Base-by-base conservation (phyloP, 2,329 filamentous ascomycete genomes). In the Pochonia chlamydosporia region DNA sequence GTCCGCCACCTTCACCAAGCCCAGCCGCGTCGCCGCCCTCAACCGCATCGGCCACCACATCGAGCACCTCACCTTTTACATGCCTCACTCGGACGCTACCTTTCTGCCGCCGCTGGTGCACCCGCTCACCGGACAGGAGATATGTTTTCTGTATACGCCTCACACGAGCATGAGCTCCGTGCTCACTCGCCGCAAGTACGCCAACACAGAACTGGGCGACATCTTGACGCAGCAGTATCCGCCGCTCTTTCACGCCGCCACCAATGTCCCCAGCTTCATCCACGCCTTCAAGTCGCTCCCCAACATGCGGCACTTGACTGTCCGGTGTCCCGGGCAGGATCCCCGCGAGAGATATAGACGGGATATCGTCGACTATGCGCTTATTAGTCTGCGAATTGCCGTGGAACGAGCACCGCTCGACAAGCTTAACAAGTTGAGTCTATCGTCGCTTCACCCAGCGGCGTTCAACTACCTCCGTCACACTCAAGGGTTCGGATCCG, bases 71-170 rank as follows among this genome's bases (percentile, higher is more conserved):
- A 87, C 79, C 48, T 95, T 96, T 69, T 76, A 75, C 61, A 78
- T 95, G 55, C 79, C 87, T 24, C 89, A 95, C 67, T 82, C 81
- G 5, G 70, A 79, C n/a, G 79, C 87, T 45, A 93, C 87, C 36
- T 91, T 91, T 61, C 74, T 95, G 8, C 87, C 89, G 14, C 89
- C 89, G n/a, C 76, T 96, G 40, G 75, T 95, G 33, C 85, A 95
- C 61, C 86, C 87, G 3, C 64, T 75, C 52, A 89, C 83, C 9
- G 89, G 89, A 37, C 80, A 81, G 52, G 88, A 95, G 71, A 81
- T 89, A 60, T 80, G 74, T 56, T 95, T 95, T 65, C 71, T 90
- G 42, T 95, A 95, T 69, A 85, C 81, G 48, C 89, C 90, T 14
- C 85, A 89, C 59, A 81, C 79, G 3, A 82, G 82, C 35, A 78